Evolutionary conservation across 164 flowering plant species (phyloP).

Genomic region (Buxus sempervirens): DNA sequence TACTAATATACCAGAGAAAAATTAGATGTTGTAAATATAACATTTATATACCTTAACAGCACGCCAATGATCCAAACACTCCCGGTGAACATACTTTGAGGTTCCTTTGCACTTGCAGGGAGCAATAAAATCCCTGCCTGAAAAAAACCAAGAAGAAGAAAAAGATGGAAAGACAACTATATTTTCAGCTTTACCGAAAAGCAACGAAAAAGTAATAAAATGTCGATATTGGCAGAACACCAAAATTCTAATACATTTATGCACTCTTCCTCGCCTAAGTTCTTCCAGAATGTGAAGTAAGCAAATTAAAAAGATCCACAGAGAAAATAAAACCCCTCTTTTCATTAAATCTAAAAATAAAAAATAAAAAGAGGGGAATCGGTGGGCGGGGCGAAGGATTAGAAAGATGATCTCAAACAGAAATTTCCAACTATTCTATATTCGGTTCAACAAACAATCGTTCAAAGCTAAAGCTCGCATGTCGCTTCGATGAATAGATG

Average conservation of each 20-base stretch:
- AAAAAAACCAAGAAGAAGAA: slow-evolving; percentile 7
- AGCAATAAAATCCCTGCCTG: slow-evolving; percentile 96
- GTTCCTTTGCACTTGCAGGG: slow-evolving; percentile 99
- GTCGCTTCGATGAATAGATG: neutral
- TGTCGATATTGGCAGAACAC: too few species aligned
- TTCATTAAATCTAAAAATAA: neutral
- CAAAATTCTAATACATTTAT: too few species aligned
- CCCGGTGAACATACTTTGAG: slow-evolving; percentile 88
- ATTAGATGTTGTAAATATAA: neutral
- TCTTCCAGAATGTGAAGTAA: too few species aligned
- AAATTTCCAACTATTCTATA: neutral
- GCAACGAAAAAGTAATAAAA: too few species aligned
- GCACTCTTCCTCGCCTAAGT: too few species aligned
- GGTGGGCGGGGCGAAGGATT: too few species aligned
- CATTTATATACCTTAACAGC: slow-evolving; percentile 61
- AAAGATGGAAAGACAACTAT: neutral
- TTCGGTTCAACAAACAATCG: neutral
- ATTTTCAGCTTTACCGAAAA: too few species aligned
- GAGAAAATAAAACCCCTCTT: too few species aligned
- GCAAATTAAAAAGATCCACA: too few species aligned
- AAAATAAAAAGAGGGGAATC: neutral
- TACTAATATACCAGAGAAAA: neutral
- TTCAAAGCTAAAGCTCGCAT: neutral
- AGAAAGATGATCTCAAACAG: neutral
- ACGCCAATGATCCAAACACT: slow-evolving; percentile 96